A percentile compares a stretch with the other conserved stretches of the same genome.
These are phyloP conservation scores for Tetraselmis chui DNA, from an alignment of 139 green algal genomes.

Conservation along the genomic window DNA sequence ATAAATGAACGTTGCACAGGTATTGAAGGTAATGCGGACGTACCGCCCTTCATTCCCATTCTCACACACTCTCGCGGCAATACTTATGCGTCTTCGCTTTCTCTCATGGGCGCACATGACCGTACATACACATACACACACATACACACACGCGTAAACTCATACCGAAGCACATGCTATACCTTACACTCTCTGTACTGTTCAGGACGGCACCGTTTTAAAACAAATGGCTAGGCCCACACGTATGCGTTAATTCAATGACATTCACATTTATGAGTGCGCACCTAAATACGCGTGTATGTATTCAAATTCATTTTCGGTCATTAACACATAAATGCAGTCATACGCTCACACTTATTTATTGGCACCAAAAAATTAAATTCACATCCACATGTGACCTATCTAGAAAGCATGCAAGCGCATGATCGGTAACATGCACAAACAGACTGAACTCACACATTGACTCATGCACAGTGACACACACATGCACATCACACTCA, in stretches of 20 bases:
- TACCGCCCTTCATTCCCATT: conserved; percentile 5
- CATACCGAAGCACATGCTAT: neutral
- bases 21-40: neutral
- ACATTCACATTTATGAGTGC: conserved; percentile 6
- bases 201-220: too few species aligned
- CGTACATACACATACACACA: too few species aligned
- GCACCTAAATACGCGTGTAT: neutral
- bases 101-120: conserved; percentile 4
- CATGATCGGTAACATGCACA: neutral
- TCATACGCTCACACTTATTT: too few species aligned
- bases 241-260: conserved; percentile 10
- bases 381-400: too few species aligned
- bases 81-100: neutral
- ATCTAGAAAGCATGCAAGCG: too few species aligned
- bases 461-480: conserved; percentile 2
- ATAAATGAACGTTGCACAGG: neutral
- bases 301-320: neutral
- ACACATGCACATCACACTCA: conserved; percentile 10
- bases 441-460: too few species aligned
- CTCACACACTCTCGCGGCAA: conserved; percentile 8
- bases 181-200: neutral
- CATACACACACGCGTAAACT: conserved; percentile 12
- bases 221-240: conserved; percentile 8
- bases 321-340: conserved; percentile 5
- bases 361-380: too few species aligned